Base-by-base conservation (phyloP, 2,329 filamentous ascomycete genomes). In the Colletotrichum sp. region DNA sequence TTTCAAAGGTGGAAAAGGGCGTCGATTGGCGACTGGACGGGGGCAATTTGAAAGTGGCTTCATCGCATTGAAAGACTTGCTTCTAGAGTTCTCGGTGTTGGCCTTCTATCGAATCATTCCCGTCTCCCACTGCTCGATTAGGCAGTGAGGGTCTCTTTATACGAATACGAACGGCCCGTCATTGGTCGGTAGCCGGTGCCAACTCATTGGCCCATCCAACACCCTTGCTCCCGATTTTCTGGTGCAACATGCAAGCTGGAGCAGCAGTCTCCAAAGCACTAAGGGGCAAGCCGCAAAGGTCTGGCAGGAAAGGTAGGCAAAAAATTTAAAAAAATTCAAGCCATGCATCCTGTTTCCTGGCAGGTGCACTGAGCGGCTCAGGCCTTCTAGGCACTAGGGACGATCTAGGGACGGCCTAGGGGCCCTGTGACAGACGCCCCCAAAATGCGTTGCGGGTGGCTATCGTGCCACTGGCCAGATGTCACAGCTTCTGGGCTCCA, bases 111-210 rank as follows among this genome's bases (percentile, higher is more conserved):
- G 75, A 71, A 75, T 75, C 75, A 77, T 77, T 66, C 65, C 55
- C 30, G 49, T 67, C 52, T 15, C n/a, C 34, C 55, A 77, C 39
- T 63, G 22, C 75, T 71, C 22, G 63, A 68, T 67, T 77, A 57
- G 75, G 72, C 66, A 76, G 29, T 27, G 66, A 67, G 62, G 59
- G 75, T 71, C 52, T 27, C 9, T 11, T 8, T 30, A 78, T 72
- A 75, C 77, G 77, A 78, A 78, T 77, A 78, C 77, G 77, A 77
- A 72, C 25, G 32, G 34, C 29, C 32, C 27, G 61, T 72, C 59
- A 78, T 78, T 78, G 75, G 77, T 22, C 25, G 57, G 39, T 22
- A 16, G 25, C 27, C 34, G 30, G 69, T 59, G 73, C 73, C 65
- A 73, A 52, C 66, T 39, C 9, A 63, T 64, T 76, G 75, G 72